These are phyloP conservation scores for Graphiopsis chlorocephala DNA, from an alignment of 2,329 filamentous ascomycete genomes.

Conservation along the genomic window DNA sequence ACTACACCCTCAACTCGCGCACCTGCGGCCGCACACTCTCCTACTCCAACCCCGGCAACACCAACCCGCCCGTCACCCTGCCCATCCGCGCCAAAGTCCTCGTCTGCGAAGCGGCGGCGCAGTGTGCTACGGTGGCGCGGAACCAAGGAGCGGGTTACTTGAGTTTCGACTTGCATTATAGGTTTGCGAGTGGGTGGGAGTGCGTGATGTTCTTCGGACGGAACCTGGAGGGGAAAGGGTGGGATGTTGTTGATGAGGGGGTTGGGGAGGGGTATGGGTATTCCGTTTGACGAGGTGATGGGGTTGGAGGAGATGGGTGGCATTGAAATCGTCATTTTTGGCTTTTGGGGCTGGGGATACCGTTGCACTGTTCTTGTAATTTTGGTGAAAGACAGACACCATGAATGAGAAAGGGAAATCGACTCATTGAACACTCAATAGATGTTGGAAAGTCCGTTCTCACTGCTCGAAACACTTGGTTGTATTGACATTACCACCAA, in stretches of 20 bases:
- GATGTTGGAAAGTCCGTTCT: too few relatives aligned
- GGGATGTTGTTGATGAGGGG: conserved; percentile 2
- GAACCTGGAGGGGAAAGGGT: not conserved
- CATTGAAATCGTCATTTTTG: too few relatives aligned
- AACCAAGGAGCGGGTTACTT: conserved; percentile 9
- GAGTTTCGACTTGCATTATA: conserved; percentile 8
- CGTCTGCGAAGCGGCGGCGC: not conserved
- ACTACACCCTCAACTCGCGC: not conserved
- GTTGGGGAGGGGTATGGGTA: conserved; percentile 12
- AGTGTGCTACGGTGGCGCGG: not conserved
- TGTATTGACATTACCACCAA: not conserved
- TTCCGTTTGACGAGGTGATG: not conserved
- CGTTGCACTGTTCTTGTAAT: too few relatives aligned
- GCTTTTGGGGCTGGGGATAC: too few relatives aligned
- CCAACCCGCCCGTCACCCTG: conserved; percentile 4
- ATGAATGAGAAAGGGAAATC: too few relatives aligned
- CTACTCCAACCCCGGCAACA: conserved; percentile 12
- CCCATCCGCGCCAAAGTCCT: not conserved
- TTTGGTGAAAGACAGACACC: too few relatives aligned
- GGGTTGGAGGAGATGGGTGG: too few relatives aligned
- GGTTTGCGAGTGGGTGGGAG: conserved; percentile 9
- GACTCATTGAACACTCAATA: too few relatives aligned
- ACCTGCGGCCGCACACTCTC: not conserved
- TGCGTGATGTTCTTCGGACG: conserved; percentile 13
- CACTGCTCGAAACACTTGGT: too few relatives aligned